Evolutionary conservation across 2,329 filamentous ascomycete genomes (phyloP).

Genomic region (Xylaria hypoxylon): DNA sequence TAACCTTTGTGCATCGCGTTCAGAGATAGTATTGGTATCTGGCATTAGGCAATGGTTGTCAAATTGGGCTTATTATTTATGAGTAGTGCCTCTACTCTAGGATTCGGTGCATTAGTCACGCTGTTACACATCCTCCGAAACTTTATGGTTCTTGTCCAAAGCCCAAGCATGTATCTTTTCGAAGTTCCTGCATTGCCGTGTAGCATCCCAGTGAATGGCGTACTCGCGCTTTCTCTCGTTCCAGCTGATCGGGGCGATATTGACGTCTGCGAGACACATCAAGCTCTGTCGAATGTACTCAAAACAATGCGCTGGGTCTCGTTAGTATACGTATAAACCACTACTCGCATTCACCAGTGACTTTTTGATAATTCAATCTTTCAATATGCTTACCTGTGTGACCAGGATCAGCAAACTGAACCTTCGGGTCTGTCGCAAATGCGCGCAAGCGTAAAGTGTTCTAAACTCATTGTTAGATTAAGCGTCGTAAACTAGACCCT

Average conservation of each 20-base stretch:
- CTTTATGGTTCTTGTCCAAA: neutral
- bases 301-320: slow-evolving; percentile 2
- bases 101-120: neutral
- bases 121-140: slow-evolving; percentile 4
- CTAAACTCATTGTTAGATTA: neutral
- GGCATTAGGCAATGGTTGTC: neutral
- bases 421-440: slow-evolving; percentile 2
- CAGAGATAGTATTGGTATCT: neutral
- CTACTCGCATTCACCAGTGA: neutral
- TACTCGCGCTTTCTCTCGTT: slow-evolving; percentile 12
- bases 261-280: slow-evolving; percentile 18
- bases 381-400: slow-evolving; percentile 2
- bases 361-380: too few species aligned
- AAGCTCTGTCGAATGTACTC: slow-evolving; percentile 16
- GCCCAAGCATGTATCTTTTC: slow-evolving; percentile 8
- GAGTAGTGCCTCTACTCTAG: neutral
- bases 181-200: slow-evolving; percentile 8
- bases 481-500: neutral
- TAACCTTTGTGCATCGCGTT: neutral
- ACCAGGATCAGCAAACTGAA: slow-evolving; percentile 3
- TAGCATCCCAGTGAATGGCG: slow-evolving; percentile 14
- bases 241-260: slow-evolving; percentile 11
- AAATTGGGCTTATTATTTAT: neutral
- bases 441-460: slow-evolving; percentile 5
- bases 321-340: neutral